Percentiles rank a stretch among this genome's conserved stretches.
Evolutionary conservation across 768 basidiomycete genomes (phyloP).

Genomic region (Cystoderma amianthinum): DNA sequence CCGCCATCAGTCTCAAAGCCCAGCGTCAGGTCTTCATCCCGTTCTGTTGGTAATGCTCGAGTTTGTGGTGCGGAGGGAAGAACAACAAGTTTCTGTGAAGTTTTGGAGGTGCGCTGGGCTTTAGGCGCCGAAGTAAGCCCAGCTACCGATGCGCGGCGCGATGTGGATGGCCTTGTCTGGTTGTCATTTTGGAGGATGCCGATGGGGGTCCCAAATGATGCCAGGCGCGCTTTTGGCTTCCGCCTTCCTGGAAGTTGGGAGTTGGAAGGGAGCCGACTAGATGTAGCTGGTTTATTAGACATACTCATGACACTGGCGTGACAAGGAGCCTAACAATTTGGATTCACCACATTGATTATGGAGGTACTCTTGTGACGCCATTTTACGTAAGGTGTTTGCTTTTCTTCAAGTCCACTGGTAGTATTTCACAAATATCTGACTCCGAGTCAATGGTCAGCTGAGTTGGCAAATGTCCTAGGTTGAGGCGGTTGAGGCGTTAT

Average conservation of each 20-base stretch:
- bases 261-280: constrained; percentile 16
- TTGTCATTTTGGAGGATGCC: constrained; percentile 9
- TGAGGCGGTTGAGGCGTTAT: no score
- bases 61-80: constrained; percentile 90
- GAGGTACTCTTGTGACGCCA: no score
- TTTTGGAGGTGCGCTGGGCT: constrained; percentile 80
- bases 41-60: constrained; percentile 45
- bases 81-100: constrained; percentile 83
- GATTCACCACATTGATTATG: background rate
- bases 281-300: constrained; percentile 8
- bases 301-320: constrained; percentile 4
- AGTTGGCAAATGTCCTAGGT: no score
- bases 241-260: constrained; percentile 20
- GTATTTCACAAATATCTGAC: no score
- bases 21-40: constrained; percentile 39
- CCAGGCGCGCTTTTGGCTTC: constrained; percentile 20
- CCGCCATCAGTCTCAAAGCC: constrained; percentile 65
- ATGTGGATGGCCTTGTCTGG: constrained; percentile 6
- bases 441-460: no score
- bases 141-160: constrained; percentile 32
- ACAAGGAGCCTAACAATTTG: background rate
- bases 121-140: constrained; percentile 37
- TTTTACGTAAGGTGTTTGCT: no score
- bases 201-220: constrained; percentile 16
- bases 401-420: no score